Evolutionary conservation across 2,329 filamentous ascomycete genomes (phyloP).

Genomic region (Fusarium napiforme): DNA sequence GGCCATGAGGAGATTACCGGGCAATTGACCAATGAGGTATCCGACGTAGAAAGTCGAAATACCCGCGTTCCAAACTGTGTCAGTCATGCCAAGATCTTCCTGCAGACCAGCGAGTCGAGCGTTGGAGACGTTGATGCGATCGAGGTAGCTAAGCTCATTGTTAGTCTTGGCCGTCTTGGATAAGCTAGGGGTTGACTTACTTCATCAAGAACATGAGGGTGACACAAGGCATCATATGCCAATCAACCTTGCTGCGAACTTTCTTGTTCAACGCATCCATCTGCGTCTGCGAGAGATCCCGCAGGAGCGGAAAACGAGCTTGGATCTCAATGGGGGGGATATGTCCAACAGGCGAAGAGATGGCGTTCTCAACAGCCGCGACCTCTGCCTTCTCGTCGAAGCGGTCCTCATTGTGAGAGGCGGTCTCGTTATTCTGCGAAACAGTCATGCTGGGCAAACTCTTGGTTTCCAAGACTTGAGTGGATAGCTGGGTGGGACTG

Average conservation of each 20-base stretch:
- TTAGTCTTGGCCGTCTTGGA: neutral
- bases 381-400: slow-evolving; percentile 18
- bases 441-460: slow-evolving; percentile 10
- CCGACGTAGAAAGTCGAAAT: slow-evolving; percentile 60
- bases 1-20: slow-evolving; percentile 59
- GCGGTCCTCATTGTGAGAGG: neutral
- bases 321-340: slow-evolving; percentile 41
- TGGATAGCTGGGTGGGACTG: neutral
- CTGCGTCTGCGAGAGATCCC: slow-evolving; percentile 34
- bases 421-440: slow-evolving; percentile 2
- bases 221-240: slow-evolving; percentile 40
- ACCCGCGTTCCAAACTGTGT: slow-evolving; percentile 53
- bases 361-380: neutral
- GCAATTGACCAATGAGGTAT: slow-evolving; percentile 59
- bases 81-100: slow-evolving; percentile 50
- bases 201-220: slow-evolving; percentile 29
- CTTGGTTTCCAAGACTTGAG: neutral
- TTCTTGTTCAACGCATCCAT: slow-evolving; percentile 43
- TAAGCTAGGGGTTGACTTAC: neutral
- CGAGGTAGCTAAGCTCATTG: slow-evolving; percentile 55
- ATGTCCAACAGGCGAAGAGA: neutral
- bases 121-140: slow-evolving; percentile 62
- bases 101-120: slow-evolving; percentile 53
- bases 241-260: slow-evolving; percentile 47
- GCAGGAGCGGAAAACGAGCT: slow-evolving; percentile 37